A percentile compares a stretch with the other conserved stretches of the same genome.
Evolutionary conservation across 371 early-diverging fungal genomes (phyloP).

Genomic region (Rhizomucor pusillus): DNA sequence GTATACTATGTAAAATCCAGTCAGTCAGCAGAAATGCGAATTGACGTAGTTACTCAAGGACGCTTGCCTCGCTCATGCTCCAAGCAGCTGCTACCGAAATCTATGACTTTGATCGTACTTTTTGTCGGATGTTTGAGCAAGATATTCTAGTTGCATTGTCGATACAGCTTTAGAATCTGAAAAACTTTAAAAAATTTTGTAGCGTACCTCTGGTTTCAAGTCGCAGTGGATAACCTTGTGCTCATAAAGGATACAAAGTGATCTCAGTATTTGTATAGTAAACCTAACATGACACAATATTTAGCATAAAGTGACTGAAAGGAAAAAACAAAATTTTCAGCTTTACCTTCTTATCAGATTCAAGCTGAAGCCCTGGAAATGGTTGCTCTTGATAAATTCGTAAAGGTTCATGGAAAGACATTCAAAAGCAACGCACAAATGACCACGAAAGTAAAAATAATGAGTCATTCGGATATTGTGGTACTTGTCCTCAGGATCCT

Average conservation of each 20-base stretch:
- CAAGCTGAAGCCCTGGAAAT: conserved; percentile 88
- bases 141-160: conserved; percentile 47
- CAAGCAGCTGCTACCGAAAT: conserved; percentile 87
- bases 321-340: not conserved
- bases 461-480: conserved; percentile 87
- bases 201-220: conserved; percentile 92
- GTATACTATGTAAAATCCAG: conserved; percentile 57
- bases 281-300: conserved; percentile 50
- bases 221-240: conserved; percentile 97
- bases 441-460: conserved; percentile 89
- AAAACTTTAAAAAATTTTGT: not conserved
- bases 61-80: conserved; percentile 57
- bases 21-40: not conserved
- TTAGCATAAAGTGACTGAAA: not conserved
- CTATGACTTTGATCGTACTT: conserved; percentile 83
- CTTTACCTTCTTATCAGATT: conserved; percentile 71
- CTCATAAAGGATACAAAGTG: conserved; percentile 70
- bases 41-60: too few relatives aligned
- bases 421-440: conserved; percentile 96
- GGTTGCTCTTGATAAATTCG: conserved; percentile 93
- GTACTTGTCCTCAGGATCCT: conserved; percentile 84
- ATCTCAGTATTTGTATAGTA: conserved; percentile 83
- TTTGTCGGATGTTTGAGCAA: conserved; percentile 54
- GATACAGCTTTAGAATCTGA: not conserved
- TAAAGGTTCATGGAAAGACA: conserved; percentile 95